A percentile compares a stretch with the other conserved stretches of the same genome.
Evolutionary conservation across 2,329 filamentous ascomycete species (phyloP).

Genomic region (Rugonectria rugulosa): DNA sequence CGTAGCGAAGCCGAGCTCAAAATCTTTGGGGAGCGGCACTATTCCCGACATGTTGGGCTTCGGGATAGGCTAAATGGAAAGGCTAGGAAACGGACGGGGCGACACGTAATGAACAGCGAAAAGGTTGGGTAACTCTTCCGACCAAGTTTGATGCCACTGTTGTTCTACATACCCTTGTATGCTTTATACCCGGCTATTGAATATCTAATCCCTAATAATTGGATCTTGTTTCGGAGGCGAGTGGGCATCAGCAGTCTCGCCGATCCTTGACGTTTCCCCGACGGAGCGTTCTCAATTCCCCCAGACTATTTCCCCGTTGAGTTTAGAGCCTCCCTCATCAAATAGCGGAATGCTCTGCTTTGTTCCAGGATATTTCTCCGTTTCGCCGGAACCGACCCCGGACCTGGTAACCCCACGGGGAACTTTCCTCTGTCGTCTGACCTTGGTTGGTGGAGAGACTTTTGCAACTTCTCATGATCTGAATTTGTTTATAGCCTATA

Average conservation of each 20-base stretch:
- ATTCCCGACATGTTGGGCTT: background rate
- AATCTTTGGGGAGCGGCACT: constrained; percentile 35
- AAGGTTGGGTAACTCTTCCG: background rate
- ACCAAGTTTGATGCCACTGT: background rate
- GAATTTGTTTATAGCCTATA: background rate
- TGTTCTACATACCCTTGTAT: background rate
- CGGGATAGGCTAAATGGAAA: background rate
- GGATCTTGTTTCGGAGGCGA: background rate
- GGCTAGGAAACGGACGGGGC: background rate
- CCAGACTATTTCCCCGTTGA: constrained; percentile 18
- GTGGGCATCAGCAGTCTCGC: background rate
- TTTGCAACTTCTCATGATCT: background rate
- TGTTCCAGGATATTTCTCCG: constrained; percentile 18
- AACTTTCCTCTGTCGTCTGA: constrained; percentile 19
- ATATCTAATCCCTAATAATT: background rate
- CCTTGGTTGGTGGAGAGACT: background rate
- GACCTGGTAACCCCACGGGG: constrained; percentile 29
- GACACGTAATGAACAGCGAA: background rate
- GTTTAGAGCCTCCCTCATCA: no score
- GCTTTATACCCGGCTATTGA: constrained; percentile 7
- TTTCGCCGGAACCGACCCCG: constrained; percentile 19
- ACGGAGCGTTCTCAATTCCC: constrained; percentile 4
- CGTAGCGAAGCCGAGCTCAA: background rate
- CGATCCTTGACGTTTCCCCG: constrained; percentile 6
- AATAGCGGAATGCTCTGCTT: no score